A percentile compares a stretch with the other conserved stretches of the same genome.
These are phyloP conservation scores for Cladophialophora carrionii DNA, from an alignment of 2,329 filamentous ascomycete genomes.

Conservation along the genomic window DNA sequence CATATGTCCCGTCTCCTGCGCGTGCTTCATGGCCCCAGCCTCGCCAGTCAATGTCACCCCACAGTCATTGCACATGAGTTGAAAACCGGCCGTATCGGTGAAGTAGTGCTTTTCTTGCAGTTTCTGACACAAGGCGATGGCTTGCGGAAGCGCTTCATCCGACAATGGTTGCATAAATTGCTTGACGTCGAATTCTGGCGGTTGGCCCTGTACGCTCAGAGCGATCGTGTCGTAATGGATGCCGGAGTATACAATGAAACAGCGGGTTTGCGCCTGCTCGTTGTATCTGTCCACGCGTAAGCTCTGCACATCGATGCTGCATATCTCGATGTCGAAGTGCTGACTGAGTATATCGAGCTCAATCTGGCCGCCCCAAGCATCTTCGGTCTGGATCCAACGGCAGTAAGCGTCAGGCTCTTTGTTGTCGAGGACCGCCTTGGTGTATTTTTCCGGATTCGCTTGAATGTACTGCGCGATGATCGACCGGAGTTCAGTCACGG, in stretches of 20 bases:
- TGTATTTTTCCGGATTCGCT: slow-evolving; percentile 71
- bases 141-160: slow-evolving; percentile 58
- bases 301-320: slow-evolving; percentile 77
- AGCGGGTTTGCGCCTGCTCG: slow-evolving; percentile 68
- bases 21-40: slow-evolving; percentile 53
- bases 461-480: slow-evolving; percentile 80
- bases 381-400: slow-evolving; percentile 74
- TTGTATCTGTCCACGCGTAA: slow-evolving; percentile 75
- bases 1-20: slow-evolving; percentile 52
- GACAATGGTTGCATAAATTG: slow-evolving; percentile 66
- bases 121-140: slow-evolving; percentile 66
- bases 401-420: slow-evolving; percentile 73
- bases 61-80: slow-evolving; percentile 72
- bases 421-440: slow-evolving; percentile 73
- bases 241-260: slow-evolving; percentile 78
- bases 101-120: slow-evolving; percentile 78
- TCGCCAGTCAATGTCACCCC: slow-evolving; percentile 51
- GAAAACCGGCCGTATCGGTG: slow-evolving; percentile 81
- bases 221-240: slow-evolving; percentile 94
- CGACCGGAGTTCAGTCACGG: slow-evolving; percentile 72
- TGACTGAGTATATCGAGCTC: slow-evolving; percentile 84
- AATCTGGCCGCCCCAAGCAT: slow-evolving; percentile 89
- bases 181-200: slow-evolving; percentile 76
- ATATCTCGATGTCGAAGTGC: slow-evolving; percentile 83
- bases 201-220: slow-evolving; percentile 66